Evolutionary conservation across 1,139 yeast genomes (phyloP).

Genomic region (Saccharomycopsis hybrid): DNA sequence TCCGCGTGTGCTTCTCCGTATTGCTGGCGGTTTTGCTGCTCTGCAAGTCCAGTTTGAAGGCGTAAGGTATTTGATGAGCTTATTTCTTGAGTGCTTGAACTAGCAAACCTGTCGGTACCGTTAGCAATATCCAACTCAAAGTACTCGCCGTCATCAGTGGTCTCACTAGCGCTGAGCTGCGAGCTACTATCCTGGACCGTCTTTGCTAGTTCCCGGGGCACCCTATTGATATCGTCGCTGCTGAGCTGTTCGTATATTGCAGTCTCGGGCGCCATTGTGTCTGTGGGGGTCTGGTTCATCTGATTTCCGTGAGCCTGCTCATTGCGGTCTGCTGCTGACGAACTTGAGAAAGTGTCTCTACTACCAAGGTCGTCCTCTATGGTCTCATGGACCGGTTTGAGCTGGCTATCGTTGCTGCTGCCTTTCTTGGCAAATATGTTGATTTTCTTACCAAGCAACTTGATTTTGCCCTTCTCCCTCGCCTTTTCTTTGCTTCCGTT

Average conservation of each 20-base stretch:
- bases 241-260: too few species aligned
- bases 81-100: background rate
- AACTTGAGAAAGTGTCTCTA: background rate
- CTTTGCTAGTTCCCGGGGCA: background rate
- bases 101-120: slow-evolving; percentile 4
- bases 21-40: too few species aligned
- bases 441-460: background rate
- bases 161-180: background rate
- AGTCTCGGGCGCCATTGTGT: background rate
- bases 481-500: background rate
- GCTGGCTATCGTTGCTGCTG: background rate
- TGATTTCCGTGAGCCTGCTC: background rate
- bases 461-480: background rate
- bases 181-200: background rate
- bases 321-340: background rate
- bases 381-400: too few species aligned
- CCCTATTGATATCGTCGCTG: background rate
- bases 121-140: slow-evolving; percentile 11
- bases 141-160: slow-evolving; percentile 12
- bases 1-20: background rate
- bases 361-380: background rate
- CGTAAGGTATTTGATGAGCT: background rate
- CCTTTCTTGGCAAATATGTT: background rate
- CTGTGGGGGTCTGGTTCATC: background rate
- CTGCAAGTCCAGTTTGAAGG: background rate